Evolutionary conservation across 2,329 filamentous ascomycete genomes (phyloP), one percentile per base, ranked within the genome.

Genomic region (Colletotrichum liaoningense): DNA sequence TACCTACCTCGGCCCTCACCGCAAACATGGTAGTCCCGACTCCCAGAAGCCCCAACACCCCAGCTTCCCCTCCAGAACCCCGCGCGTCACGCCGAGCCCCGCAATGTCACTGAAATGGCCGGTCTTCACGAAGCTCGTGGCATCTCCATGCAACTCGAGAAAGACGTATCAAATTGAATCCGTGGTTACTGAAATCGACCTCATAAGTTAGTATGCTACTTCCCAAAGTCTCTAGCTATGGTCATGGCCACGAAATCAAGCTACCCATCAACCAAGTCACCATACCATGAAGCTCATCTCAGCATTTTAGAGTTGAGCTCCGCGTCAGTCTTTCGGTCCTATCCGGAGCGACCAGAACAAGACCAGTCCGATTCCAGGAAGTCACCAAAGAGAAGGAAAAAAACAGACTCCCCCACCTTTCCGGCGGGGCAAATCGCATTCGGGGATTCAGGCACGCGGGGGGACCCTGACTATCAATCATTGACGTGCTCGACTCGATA

Each of bases 401-500:
- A 14, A 67, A 7, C n/a, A 30, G n/a, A 59, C 24, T 22, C 56
- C 71, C 59, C 71, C 71, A 56, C 69, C 59, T 35, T 73, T 65
- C 56, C 56, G 56, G 71, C 71, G 67, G 71, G 67, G 67, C 67
- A 65, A 65, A 62, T 73, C 59, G 60, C 49, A 22, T 65, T 66
- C 56, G 55, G 30, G 42, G 8, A 38, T 42, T 60, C 60, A 46
- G 67, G n/a, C 63, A 67, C 58, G 57, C 52, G 68, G 67, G 56
- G 64, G 57, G 26, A 67, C 68, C 68, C 63, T 63, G 63, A 63
- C 49, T 42, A 22, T 42, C 56, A 42, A 24, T 73, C 60, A 49
- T 60, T 73, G 65, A 74, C 73, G 65, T 74, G 60, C 60, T 74
- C 56, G 73, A 73, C 62, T 35, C 35, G 60, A 65, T 59, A 54